Conservation (phyloP, 176 grass and related monocot genomes). For the Triticum timopheevii region DNA sequence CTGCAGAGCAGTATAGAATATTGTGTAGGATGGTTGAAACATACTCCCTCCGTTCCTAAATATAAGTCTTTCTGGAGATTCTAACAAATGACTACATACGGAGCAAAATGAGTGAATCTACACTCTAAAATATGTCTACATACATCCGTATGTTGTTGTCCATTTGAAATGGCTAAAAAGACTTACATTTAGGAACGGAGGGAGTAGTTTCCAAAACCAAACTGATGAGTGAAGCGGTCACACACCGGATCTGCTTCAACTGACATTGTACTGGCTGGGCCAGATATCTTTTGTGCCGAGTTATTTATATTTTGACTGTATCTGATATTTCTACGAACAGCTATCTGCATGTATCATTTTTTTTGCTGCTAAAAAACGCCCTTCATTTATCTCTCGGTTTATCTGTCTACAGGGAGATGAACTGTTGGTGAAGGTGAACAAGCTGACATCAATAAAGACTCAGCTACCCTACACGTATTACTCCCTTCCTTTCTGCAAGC, state of each 20-base stretch:
- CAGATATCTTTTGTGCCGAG: not conserved
- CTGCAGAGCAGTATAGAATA: not conserved
- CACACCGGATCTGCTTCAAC: not conserved
- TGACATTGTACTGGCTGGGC: not conserved
- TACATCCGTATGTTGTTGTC: too few species aligned
- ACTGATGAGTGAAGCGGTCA: not conserved
- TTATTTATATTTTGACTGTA: not conserved
- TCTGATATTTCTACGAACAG: not conserved
- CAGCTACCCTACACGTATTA: conserved; percentile 63
- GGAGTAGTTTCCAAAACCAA: not conserved
- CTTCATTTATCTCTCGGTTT: not conserved
- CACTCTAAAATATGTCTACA: too few species aligned
- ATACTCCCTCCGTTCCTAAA: too few species aligned
- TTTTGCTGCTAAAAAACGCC: not conserved
- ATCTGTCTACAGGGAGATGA: conserved; percentile 29
- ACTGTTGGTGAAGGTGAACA: conserved; percentile 62
- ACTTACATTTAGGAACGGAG: too few species aligned
- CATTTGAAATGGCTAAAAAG: too few species aligned
- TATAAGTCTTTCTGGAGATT: too few species aligned
- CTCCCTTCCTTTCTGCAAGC: conserved; percentile 66
- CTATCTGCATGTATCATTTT: not conserved
- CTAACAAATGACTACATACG: too few species aligned
- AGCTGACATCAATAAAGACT: conserved; percentile 60
- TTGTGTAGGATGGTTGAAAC: not conserved
- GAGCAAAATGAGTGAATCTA: too few species aligned